These are phyloP conservation scores for Trichoderma harzianum DNA, from an alignment of 2,329 filamentous ascomycete species.

Conservation along the genomic window DNA sequence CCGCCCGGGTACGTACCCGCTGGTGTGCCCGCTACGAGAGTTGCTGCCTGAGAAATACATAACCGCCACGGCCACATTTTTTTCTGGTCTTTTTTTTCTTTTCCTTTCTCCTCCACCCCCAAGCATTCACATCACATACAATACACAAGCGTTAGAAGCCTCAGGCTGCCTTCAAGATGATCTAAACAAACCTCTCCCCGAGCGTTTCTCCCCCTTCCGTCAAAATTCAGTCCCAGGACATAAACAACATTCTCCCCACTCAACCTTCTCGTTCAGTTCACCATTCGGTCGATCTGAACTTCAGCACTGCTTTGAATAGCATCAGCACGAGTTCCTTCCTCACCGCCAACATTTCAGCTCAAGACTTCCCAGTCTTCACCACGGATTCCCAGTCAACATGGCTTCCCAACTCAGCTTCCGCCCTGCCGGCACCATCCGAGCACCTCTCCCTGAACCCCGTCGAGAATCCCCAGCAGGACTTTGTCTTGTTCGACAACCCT, in stretches of 20 bases:
- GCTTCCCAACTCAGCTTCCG: conserved; percentile 66
- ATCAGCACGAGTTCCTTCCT: conserved; percentile 54
- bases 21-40: conserved; percentile 18
- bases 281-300: conserved; percentile 67
- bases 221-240: conserved; percentile 53
- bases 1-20: conserved; percentile 2
- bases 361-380: conserved; percentile 73
- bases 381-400: conserved; percentile 81
- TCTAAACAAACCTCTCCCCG: conserved; percentile 49
- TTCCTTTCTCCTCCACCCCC: conserved; percentile 36
- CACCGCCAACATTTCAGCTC: conserved; percentile 58
- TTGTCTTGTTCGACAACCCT: conserved; percentile 68
- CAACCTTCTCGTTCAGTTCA: conserved; percentile 45
- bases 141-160: conserved; percentile 29
- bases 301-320: conserved; percentile 56
- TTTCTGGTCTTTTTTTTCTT: conserved; percentile 26
- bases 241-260: conserved; percentile 44
- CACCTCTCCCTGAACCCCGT: conserved; percentile 53
- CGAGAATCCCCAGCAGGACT: conserved; percentile 61
- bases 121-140: conserved; percentile 34
- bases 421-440: conserved; percentile 61
- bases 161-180: conserved; percentile 52
- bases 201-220: conserved; percentile 38
- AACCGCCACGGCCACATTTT: conserved; percentile 28
- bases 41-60: conserved; percentile 50